Evolutionary conservation across 2,329 filamentous ascomycete genomes (phyloP).

Genomic region (Trichophyton simii): DNA sequence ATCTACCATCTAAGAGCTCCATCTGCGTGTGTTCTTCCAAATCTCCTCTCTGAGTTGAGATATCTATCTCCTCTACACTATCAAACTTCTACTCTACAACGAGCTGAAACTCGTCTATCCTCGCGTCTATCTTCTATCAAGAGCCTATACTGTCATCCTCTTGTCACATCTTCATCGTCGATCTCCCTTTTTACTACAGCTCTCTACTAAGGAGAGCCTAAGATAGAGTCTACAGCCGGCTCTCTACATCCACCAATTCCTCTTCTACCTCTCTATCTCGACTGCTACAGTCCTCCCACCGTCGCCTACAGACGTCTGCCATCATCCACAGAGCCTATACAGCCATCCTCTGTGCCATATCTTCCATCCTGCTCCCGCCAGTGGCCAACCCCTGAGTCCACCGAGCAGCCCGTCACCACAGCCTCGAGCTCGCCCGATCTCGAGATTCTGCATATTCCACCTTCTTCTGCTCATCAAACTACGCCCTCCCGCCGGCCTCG

Average conservation of each 20-base stretch:
- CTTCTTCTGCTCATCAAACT: background rate
- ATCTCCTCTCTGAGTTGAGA: background rate
- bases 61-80: background rate
- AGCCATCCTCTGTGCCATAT: background rate
- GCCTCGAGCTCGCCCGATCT: background rate
- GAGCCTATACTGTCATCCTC: conserved; percentile 18
- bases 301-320: background rate
- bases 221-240: background rate
- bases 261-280: background rate
- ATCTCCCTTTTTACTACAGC: conserved; percentile 2
- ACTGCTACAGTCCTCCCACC: no score
- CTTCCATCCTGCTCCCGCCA: background rate
- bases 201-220: no score
- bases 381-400: background rate
- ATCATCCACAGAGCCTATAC: background rate
- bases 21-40: background rate
- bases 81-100: background rate
- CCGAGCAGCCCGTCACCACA: background rate
- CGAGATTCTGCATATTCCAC: conserved; percentile 4
- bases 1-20: background rate
- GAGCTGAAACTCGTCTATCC: conserved; percentile 5
- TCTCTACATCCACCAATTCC: background rate
- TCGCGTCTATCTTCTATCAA: conserved; percentile 16
- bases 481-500: background rate
- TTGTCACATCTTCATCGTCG: conserved; percentile 13